Evolutionary conservation across 2,329 filamentous ascomycete genomes (phyloP).

Genomic region (Clonostachys solani): DNA sequence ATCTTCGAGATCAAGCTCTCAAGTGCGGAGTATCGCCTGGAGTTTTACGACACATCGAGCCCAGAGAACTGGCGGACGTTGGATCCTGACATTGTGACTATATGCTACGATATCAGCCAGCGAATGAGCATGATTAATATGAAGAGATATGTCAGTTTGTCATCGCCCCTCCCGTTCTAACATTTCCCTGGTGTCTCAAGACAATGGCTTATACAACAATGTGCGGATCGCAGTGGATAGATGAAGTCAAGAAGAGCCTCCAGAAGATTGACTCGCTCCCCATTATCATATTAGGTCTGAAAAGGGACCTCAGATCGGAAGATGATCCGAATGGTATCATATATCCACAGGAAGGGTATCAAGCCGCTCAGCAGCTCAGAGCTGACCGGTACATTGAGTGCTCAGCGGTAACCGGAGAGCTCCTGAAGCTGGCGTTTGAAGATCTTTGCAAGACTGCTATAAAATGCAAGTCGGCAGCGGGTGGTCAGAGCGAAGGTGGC

Average conservation of each 20-base stretch:
- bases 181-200: neutral
- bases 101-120: slow-evolving; percentile 60
- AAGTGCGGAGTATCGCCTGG: slow-evolving; percentile 38
- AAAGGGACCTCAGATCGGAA: slow-evolving; percentile 55
- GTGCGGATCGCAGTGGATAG: slow-evolving; percentile 43
- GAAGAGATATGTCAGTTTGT: slow-evolving; percentile 42
- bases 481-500: slow-evolving; percentile 51
- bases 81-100: slow-evolving; percentile 50
- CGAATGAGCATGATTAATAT: slow-evolving; percentile 54
- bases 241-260: slow-evolving; percentile 46
- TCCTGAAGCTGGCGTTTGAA: slow-evolving; percentile 53
- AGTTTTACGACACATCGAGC: slow-evolving; percentile 56
- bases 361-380: slow-evolving; percentile 51
- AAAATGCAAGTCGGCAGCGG: slow-evolving; percentile 35
- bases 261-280: slow-evolving; percentile 42
- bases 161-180: neutral
- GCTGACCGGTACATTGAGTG: slow-evolving; percentile 63
- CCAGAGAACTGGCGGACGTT: slow-evolving; percentile 56
- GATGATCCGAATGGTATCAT: slow-evolving; percentile 56
- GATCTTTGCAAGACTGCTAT: slow-evolving; percentile 55
- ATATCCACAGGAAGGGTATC: slow-evolving; percentile 57
- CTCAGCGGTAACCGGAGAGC: slow-evolving; percentile 55
- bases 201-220: neutral
- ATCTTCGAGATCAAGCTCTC: slow-evolving; percentile 47
- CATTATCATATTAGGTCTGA: slow-evolving; percentile 53